Evolutionary conservation across 805 yeast species (phyloP).

Genomic region (Ogataea methanolica): DNA sequence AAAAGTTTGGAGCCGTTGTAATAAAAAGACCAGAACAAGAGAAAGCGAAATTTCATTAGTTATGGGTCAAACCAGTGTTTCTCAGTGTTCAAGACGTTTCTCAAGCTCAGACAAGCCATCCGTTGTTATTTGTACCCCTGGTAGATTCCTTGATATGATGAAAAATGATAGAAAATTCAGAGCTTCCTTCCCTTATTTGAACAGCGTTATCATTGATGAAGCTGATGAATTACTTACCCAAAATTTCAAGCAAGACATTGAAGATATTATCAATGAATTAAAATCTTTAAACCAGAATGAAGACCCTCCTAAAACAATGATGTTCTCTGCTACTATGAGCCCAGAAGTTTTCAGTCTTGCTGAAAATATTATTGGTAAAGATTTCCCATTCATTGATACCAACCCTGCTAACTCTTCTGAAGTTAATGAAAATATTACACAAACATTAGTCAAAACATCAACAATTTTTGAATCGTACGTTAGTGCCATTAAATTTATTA

Average conservation of each 20-base stretch:
- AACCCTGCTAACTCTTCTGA: slow-evolving; percentile 59
- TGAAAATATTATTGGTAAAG: slow-evolving; percentile 43
- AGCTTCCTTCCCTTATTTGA: slow-evolving; percentile 47
- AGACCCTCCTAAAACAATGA: slow-evolving; percentile 53
- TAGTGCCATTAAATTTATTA: slow-evolving; percentile 51
- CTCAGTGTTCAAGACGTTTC: slow-evolving; percentile 21
- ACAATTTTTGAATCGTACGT: slow-evolving; percentile 54
- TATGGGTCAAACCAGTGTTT: slow-evolving; percentile 62
- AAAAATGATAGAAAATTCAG: slow-evolving; percentile 39
- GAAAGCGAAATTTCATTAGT: slow-evolving; percentile 42
- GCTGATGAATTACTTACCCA: slow-evolving; percentile 84
- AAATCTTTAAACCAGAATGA: slow-evolving; percentile 26
- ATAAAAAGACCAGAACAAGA: not conserved
- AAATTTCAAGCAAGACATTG: slow-evolving; percentile 69
- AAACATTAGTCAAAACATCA: slow-evolving; percentile 53
- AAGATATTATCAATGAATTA: slow-evolving; percentile 49
- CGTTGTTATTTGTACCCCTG: slow-evolving; percentile 85
- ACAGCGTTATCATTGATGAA: slow-evolving; percentile 77
- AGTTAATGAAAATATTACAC: slow-evolving; percentile 73
- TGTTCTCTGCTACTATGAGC: slow-evolving; percentile 88
- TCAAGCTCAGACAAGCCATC: slow-evolving; percentile 38
- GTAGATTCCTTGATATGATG: slow-evolving; percentile 67
- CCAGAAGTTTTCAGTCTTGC: slow-evolving; percentile 65
- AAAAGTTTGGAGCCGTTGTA: slow-evolving; percentile 34
- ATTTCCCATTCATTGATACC: slow-evolving; percentile 65